Base-by-base conservation (phyloP, 108 stramenopile genomes). In the Cyclotella atomus region DNA sequence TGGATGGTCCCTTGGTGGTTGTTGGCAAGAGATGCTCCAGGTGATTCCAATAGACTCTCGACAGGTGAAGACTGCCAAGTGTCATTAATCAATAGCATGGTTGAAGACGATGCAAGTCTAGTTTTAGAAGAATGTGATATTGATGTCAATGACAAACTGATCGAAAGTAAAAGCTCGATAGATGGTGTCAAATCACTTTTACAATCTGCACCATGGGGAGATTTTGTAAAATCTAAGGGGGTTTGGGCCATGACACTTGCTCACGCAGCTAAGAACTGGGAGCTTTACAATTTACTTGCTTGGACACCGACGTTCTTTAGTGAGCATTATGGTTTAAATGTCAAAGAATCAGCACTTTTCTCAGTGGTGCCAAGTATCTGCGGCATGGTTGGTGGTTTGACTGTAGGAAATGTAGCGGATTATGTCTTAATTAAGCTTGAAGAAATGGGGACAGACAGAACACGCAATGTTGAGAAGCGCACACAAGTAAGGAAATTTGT, bases 261-360 rank as follows among this genome's bases (percentile, higher is more conserved):
- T 3, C 95, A 96, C 64, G 91, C 89, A 19, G 87, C 93, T 7
- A 93, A 93, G 59, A 96, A 96, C 70, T 95, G 88, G 88, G 90
- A 90, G n/a, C 64, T 96, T 44, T 96, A 96, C 80, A 92, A 90
- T 49, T 52, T 81, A 30, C 68, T 96, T 14, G 83, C 91, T 0
- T 96, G 95, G 95, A 85, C 90, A 49, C 95, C 95, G 16, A 93
- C 93, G 34, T 96, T 93, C 62, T 96, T 89, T 74, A 69, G 71
- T n/a, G 88, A 95, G 68, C 89, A 88, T 45, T 96, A 93, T 56
- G 87, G 88, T 10, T 59, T 96, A 17, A 87, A 85, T 46, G 84
- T 93, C 3, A 85, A 85, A 49, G 87, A 96, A 54, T 91, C 89
- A 3, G 89, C 91, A 9, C 55, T 85, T 3, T 75, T 89, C 9